phyloP scores from a whole-genome alignment of 495 filamentous ascomycete genomes.

The Neurospora pannonica region DNA sequence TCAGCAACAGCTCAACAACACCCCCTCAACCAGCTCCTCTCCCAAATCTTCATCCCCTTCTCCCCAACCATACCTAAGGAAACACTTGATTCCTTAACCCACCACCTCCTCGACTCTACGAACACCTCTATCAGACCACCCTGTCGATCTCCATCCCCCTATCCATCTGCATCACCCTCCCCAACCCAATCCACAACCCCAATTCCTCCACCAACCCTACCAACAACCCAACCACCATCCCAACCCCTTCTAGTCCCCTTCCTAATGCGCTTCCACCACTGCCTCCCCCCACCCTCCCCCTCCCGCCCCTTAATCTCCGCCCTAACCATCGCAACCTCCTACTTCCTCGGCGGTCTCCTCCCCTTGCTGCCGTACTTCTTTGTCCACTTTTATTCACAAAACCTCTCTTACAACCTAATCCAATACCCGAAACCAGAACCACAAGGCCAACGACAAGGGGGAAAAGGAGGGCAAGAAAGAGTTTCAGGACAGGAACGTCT shows the following conservation, averaged over 20 bases:
- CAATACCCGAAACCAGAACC: background rate
- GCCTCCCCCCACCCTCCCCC: background rate
- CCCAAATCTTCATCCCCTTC: background rate
- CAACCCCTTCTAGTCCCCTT: background rate
- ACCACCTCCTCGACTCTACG: slow-evolving; percentile 9
- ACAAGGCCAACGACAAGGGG: background rate
- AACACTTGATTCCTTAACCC: slow-evolving; percentile 26
- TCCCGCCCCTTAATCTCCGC: background rate
- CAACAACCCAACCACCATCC: background rate
- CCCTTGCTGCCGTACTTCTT: background rate
- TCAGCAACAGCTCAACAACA: background rate
- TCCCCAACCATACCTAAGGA: background rate
- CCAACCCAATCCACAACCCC: background rate
- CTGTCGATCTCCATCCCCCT: too few species aligned
- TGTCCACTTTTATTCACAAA: background rate
- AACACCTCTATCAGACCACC: background rate
- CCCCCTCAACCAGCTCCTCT: background rate
- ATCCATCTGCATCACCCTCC: background rate
- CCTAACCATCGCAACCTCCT: background rate
- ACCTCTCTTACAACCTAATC: background rate
- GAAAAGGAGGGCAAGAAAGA: background rate
- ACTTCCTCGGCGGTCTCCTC: background rate
- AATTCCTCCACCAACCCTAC: too few species aligned
- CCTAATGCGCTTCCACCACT: background rate
- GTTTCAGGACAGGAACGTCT: too few species aligned